Percentiles rank a stretch among this genome's conserved stretches.
Evolutionary conservation across 2,329 filamentous ascomycete species (phyloP).

Genomic region (Hypoxylon sp.): DNA sequence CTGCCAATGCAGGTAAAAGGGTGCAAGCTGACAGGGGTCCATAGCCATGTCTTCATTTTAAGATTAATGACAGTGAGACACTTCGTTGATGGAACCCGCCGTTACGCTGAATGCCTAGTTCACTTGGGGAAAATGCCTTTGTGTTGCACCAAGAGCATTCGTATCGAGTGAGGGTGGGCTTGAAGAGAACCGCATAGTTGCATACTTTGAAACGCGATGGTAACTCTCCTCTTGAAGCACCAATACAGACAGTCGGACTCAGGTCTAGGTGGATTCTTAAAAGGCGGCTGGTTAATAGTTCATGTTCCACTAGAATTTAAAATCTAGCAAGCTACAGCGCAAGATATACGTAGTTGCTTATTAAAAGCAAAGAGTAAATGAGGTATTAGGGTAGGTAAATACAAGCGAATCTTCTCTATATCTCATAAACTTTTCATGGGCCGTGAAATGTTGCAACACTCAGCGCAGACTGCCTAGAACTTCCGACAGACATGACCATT

Average conservation of each 20-base stretch:
- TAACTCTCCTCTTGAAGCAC: neutral
- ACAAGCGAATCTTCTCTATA: neutral
- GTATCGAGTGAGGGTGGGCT: neutral
- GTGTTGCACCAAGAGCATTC: neutral
- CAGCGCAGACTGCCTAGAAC: neutral
- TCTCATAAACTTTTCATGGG: neutral
- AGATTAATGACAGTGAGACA: neutral
- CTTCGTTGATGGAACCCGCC: neutral
- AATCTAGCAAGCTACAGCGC: neutral
- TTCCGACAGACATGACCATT: neutral
- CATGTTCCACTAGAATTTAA: neutral
- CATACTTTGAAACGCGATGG: neutral
- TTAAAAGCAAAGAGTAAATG: no score
- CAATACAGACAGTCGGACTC: neutral
- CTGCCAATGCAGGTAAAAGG: neutral
- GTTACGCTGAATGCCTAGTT: neutral
- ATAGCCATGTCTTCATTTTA: neutral
- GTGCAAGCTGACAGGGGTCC: neutral
- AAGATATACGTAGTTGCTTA: no score
- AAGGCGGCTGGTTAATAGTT: neutral
- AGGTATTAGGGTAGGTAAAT: neutral
- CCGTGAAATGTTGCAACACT: neutral
- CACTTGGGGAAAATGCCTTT: neutral
- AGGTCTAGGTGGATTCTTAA: neutral
- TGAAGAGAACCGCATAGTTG: neutral